Conservation (phyloP, 208 protist species). For the Novymonas esmeraldas region DNA sequence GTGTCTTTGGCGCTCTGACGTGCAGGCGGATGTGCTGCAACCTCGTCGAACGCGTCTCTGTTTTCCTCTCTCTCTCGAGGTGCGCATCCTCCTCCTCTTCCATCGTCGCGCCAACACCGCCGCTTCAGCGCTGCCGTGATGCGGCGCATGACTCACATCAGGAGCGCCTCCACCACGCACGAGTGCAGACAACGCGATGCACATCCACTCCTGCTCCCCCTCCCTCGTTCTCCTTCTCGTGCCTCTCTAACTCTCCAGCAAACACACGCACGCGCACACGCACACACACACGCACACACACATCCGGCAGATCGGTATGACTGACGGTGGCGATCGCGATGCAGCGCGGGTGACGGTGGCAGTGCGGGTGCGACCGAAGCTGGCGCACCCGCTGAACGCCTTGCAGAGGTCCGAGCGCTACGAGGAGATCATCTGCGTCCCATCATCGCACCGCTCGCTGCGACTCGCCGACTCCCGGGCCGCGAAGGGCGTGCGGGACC, state of each 20-base stretch:
- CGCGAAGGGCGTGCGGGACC: conserved; percentile 34
- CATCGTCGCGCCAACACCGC: background rate
- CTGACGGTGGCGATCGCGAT: conserved; percentile 8
- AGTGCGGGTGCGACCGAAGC: conserved; percentile 69
- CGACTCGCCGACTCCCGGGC: conserved; percentile 48
- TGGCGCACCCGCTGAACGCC: conserved; percentile 43
- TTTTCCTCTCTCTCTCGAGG: conserved; percentile 1
- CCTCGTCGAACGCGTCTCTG: too few relatives aligned
- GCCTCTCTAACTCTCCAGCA: too few relatives aligned
- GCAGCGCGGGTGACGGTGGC: conserved; percentile 54
- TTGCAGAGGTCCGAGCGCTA: conserved; percentile 53
- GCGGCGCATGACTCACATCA: too few relatives aligned
- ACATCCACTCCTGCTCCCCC: too few relatives aligned
- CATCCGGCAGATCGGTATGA: background rate
- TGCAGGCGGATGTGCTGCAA: too few relatives aligned
- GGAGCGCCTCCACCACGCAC: too few relatives aligned
- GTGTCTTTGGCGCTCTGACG: too few relatives aligned
- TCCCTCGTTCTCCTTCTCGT: too few relatives aligned
- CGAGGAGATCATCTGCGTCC: conserved; percentile 49
- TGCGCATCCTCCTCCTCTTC: background rate
- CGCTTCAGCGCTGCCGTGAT: too few relatives aligned
- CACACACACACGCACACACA: background rate
- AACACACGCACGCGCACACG: too few relatives aligned
- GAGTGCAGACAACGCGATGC: too few relatives aligned
- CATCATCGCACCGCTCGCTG: conserved; percentile 46